Conservation (phyloP, 2,329 filamentous ascomycete species). For the Clonostachys solani region DNA sequence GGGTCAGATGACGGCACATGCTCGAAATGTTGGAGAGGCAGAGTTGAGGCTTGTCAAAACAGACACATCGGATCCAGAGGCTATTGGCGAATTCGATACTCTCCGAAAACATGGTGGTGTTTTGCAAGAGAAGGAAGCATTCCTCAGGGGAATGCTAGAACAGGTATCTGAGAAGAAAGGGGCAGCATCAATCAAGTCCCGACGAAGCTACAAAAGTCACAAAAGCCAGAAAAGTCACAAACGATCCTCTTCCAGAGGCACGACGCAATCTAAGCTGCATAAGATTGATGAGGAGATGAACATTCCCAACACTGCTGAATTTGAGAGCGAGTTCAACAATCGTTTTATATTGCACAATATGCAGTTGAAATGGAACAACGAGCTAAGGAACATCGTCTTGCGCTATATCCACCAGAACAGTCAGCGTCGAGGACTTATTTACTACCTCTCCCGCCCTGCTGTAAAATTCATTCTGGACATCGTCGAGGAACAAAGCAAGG, state of each 20-base stretch:
- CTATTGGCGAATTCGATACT: constrained; percentile 57
- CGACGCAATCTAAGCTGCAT: constrained; percentile 38
- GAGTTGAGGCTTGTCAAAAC: constrained; percentile 61
- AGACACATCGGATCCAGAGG: constrained; percentile 40
- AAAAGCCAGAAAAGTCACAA: not conserved
- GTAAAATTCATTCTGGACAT: constrained; percentile 99
- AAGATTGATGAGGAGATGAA: constrained; percentile 51
- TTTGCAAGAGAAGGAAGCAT: constrained; percentile 52
- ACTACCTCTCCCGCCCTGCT: constrained; percentile 92
- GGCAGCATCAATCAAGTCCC: not conserved
- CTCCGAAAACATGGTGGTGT: constrained; percentile 51
- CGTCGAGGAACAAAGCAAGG: constrained; percentile 86
- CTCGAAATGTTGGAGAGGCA: constrained; percentile 67
- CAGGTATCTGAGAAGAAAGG: constrained; percentile 37
- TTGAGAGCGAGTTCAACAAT: constrained; percentile 94
- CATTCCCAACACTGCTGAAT: constrained; percentile 70
- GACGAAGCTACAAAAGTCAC: not conserved
- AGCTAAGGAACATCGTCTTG: constrained; percentile 90
- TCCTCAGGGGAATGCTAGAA: constrained; percentile 53
- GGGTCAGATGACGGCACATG: constrained; percentile 72
- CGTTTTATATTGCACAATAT: constrained; percentile 97
- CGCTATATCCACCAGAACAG: constrained; percentile 97
- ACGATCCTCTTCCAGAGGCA: constrained; percentile 23
- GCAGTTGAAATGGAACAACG: constrained; percentile 98
- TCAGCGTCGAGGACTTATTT: constrained; percentile 92